Base-by-base conservation (phyloP, 1,139 yeast genomes). In the Diutina sp. region DNA sequence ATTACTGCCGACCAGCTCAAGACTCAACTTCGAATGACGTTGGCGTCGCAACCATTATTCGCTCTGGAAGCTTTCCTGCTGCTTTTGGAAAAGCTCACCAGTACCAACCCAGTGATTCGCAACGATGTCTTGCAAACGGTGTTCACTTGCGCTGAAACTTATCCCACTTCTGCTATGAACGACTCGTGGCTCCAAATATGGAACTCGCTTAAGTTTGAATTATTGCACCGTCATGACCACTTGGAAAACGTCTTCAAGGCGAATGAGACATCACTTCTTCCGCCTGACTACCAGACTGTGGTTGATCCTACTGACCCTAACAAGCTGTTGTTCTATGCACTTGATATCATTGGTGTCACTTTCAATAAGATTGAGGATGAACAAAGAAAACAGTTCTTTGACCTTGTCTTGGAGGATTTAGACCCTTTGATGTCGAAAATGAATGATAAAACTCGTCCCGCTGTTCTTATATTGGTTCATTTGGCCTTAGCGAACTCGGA, bases 151-250 rank as follows among this genome's bases (percentile, higher is more conserved):
- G 72, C 88, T 6, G 69, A 74, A 38, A 68, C 67, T 8, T 89
- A 86, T 64, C 72, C 79, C 0, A 63, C 70, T 0, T 75, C 73
- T 12, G 71, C 79, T 0, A 62, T 83, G n/a, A 72, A 73, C 41
- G 74, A 76, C 16, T 77, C 80, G 64, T 90, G 96, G 91, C 68
- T 80, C 32, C 79, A 85, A 2, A 66, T 93, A 7, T 93, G 97
- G 97, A 87, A 88, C 61, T 90, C 96, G 0, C 72, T 93, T 56
- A 93, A 91, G 66, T 90, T 83, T 66, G 97, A 93, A 66, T 78
- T 93, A 30, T 73, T 91, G 59, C 96, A 91, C 67, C 84, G 84
- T 54, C 35, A 44, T 16, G 38, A 28, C 21, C 21, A n/a, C 30
- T 88, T 85, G 57, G 67, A 74, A 16, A 70, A 74, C 29, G 62